Conservation (phyloP, 148 eudicot species). For the Chenopodium album region DNA sequence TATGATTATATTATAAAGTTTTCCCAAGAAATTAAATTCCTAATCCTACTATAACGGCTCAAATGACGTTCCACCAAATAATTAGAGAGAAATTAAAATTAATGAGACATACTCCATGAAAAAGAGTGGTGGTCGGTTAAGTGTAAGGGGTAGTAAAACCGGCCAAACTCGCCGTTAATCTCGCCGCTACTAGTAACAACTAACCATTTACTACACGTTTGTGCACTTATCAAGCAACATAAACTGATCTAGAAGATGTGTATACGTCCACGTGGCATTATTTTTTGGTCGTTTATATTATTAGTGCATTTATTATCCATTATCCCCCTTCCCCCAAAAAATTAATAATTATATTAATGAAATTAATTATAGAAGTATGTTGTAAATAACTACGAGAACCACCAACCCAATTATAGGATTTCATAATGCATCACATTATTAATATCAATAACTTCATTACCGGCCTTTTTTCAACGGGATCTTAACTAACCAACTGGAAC, state of each 20-base stretch:
- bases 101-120: constrained; percentile 19
- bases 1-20: not conserved
- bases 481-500: constrained; percentile 24
- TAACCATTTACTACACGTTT: not conserved
- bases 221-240: constrained; percentile 9
- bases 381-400: too few species aligned
- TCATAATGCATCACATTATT: constrained; percentile 32
- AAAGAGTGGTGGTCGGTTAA: constrained; percentile 36
- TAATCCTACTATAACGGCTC: constrained; percentile 22
- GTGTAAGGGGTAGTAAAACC: constrained; percentile 24
- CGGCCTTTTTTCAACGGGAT: constrained; percentile 32
- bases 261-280: constrained; percentile 27
- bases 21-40: not conserved
- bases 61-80: constrained; percentile 25
- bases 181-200: constrained; percentile 29
- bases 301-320: not conserved
- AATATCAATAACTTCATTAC: constrained; percentile 18
- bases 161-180: constrained; percentile 46
- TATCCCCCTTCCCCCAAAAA: not conserved
- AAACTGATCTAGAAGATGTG: not conserved
- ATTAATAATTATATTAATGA: not conserved
- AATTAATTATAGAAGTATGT: too few species aligned
- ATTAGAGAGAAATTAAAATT: not conserved
- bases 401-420: constrained; percentile 20
- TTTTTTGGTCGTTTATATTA: not conserved